Evolutionary conservation across 495 filamentous ascomycete species (phyloP), one percentile per base, ranked within the genome.

Genomic region (Aspergillus kassunensis): DNA sequence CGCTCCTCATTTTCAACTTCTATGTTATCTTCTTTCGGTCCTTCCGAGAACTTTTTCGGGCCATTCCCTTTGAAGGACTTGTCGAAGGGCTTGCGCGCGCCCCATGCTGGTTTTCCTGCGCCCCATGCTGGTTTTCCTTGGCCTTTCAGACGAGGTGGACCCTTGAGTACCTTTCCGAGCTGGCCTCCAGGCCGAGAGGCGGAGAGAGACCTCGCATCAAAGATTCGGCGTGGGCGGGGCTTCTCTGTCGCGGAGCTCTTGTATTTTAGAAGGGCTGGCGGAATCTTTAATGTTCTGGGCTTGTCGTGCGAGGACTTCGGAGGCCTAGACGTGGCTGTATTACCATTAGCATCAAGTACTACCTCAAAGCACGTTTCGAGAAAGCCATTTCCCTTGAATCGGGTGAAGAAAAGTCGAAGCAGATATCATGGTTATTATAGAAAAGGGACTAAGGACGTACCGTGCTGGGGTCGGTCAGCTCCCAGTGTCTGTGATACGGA

Each of bases 201-300:
- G 4, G 65, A 70, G 31, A 76, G 61, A 12, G 69, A 70, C 51
- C 73, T 61, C 7, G 73, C 73, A 56, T 76, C 73, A 43, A 76
- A 47, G 12, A 62, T 57, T 20, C 66, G 66, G 23, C 63, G 63
- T 36, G 66, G 63, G 21, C 64, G 67, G 33, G 51, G 44, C 41
- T 51, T 53, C 25, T 56, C 62, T 31, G 55, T 54, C 25, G 55
- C 44, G 13, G 54, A 23, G 21, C 58, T 52, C 27, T 51, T 57
- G 27, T 36, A 35, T 19, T 52, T 56, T 20, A 57, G 29, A 15
- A 54, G 57, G 33, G 57, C 47, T 23, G 67, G 58, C 9, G 65
- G 60, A 20, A 59, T 51, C 30, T 47, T 62, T 13, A 56, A 27
- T 31, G 48, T 56, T 52, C 45, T 61, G 36, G 60, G 37, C 8